Evolutionary conservation across 768 basidiomycete genomes (phyloP).

Genomic region (Agaricus blazei): DNA sequence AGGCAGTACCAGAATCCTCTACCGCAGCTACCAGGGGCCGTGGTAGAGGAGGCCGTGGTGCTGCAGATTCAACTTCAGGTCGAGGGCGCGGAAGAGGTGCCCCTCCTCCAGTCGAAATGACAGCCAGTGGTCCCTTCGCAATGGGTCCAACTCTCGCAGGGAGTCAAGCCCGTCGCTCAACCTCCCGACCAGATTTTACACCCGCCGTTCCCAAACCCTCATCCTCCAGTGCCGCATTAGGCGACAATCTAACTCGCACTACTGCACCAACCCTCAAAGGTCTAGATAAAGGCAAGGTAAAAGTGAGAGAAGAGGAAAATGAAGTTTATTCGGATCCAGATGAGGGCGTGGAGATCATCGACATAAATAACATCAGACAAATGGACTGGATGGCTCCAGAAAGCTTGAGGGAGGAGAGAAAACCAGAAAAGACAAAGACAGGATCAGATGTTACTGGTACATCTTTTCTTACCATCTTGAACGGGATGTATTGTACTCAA

Average conservation of each 20-base stretch:
- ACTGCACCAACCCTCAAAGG: conserved; percentile 38
- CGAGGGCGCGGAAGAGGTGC: conserved; percentile 51
- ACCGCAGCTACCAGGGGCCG: conserved; percentile 38
- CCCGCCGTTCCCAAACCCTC: conserved; percentile 37
- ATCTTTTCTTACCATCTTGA: conserved; percentile 6
- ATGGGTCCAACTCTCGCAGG: conserved; percentile 77
- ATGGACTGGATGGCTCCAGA: conserved; percentile 93
- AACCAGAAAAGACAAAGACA: conserved; percentile 35
- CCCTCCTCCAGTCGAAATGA: conserved; percentile 63
- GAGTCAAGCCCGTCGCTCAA: conserved; percentile 39
- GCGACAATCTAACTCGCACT: conserved; percentile 45
- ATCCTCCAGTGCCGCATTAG: conserved; percentile 31
- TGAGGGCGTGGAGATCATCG: conserved; percentile 82
- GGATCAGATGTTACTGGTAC: conserved; percentile 25
- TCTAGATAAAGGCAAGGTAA: conserved; percentile 18
- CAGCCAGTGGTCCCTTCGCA: conserved; percentile 82
- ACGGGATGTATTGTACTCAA: not conserved
- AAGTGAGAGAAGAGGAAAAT: conserved; percentile 29
- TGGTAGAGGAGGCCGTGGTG: conserved; percentile 38
- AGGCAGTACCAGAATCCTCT: conserved; percentile 23
- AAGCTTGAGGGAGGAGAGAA: conserved; percentile 48
- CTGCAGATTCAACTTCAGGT: conserved; percentile 32
- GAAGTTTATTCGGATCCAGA: conserved; percentile 85
- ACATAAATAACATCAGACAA: conserved; percentile 69
- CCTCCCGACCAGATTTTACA: conserved; percentile 52